phyloP scores from a whole-genome alignment of 768 basidiomycete genomes.

The Ramaria sp. region DNA sequence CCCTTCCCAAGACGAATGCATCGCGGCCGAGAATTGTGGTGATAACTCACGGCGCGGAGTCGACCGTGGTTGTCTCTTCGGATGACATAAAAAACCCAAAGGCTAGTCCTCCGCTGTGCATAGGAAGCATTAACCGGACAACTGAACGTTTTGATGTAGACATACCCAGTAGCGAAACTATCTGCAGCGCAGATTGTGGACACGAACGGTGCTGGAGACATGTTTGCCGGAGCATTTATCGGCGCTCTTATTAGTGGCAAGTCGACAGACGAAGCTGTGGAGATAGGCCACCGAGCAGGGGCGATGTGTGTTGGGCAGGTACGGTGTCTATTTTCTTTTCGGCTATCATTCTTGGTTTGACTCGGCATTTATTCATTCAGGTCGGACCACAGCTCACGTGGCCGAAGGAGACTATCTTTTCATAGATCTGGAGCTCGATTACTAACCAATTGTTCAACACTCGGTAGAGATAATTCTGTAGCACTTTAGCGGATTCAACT shows the following conservation, averaged over 20 bases:
- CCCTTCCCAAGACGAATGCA: constrained; percentile 61
- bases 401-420: constrained; percentile 43
- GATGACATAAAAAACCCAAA: constrained; percentile 43
- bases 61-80: constrained; percentile 67
- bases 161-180: constrained; percentile 49
- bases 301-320: constrained; percentile 79
- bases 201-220: constrained; percentile 97
- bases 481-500: constrained; percentile 9
- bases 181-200: constrained; percentile 67
- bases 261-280: constrained; percentile 61
- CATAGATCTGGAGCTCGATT: not conserved
- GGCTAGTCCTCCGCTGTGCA: not conserved
- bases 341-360: not conserved
- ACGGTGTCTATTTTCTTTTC: constrained; percentile 13
- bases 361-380: constrained; percentile 20
- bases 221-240: constrained; percentile 93
- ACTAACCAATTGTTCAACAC: not conserved
- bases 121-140: not conserved
- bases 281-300: constrained; percentile 80
- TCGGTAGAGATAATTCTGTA: not conserved
- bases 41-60: constrained; percentile 80
- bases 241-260: constrained; percentile 78
- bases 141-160: constrained; percentile 16
- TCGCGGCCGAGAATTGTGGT: constrained; percentile 72
- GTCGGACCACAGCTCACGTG: constrained; percentile 46